Evolutionary conservation across 2,329 filamentous ascomycete genomes (phyloP).

Genomic region (Arthrinium puccinioides): DNA sequence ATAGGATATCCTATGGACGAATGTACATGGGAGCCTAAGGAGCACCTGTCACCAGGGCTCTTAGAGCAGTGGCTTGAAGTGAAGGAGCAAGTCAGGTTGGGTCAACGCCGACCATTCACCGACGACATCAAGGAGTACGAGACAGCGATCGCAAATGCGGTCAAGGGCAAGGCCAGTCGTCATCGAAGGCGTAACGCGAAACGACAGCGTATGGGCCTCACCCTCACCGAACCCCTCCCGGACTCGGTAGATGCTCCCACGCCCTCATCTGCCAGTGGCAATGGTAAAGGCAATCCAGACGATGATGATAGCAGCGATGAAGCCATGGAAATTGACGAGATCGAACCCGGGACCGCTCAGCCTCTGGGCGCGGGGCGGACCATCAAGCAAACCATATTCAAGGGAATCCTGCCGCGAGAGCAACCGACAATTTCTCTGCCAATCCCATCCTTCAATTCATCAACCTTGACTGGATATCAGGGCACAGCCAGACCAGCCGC

Average conservation of each 20-base stretch:
- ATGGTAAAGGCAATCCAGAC: slow-evolving; percentile 6
- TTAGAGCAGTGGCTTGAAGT: slow-evolving; percentile 34
- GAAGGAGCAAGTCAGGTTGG: slow-evolving; percentile 27
- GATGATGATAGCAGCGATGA: slow-evolving; percentile 15
- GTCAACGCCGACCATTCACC: slow-evolving; percentile 26
- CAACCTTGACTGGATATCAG: slow-evolving; percentile 23
- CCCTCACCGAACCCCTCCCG: slow-evolving; percentile 13
- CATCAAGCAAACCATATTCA: slow-evolving; percentile 14
- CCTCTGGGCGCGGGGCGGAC: slow-evolving; percentile 4
- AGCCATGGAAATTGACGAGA: slow-evolving; percentile 15
- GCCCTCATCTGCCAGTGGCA: slow-evolving; percentile 7
- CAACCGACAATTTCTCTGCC: slow-evolving; percentile 8
- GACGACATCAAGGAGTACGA: slow-evolving; percentile 30
- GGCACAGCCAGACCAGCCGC: slow-evolving; percentile 22
- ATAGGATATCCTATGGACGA: slow-evolving; percentile 44
- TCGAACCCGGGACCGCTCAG: slow-evolving; percentile 4
- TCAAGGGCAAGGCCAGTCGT: slow-evolving; percentile 23
- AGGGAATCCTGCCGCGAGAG: slow-evolving; percentile 6
- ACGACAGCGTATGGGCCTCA: slow-evolving; percentile 29
- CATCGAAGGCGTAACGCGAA: slow-evolving; percentile 37
- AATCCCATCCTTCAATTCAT: slow-evolving; percentile 1
- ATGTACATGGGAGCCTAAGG: slow-evolving; percentile 48
- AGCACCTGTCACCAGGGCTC: slow-evolving; percentile 32
- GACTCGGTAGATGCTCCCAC: slow-evolving; percentile 7
- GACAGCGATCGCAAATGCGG: slow-evolving; percentile 20